phyloP scores from a whole-genome alignment of 345 rosid species.

The Euphorbia lathyris region DNA sequence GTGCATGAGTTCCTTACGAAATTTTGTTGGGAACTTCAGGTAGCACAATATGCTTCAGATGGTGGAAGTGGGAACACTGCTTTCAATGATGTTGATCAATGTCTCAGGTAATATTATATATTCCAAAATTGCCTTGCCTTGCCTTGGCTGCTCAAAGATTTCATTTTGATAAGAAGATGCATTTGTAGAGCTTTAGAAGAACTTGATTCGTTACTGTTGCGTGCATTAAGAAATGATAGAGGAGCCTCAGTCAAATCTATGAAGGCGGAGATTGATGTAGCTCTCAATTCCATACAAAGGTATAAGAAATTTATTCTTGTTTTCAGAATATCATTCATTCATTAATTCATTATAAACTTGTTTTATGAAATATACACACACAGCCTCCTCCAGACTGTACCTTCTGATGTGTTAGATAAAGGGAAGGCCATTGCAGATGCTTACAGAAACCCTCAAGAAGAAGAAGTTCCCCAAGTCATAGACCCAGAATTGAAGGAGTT shows the following conservation, averaged over 20 bases:
- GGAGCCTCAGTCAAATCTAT: slow-evolving; percentile 53
- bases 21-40: slow-evolving; percentile 53
- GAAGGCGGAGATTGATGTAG: slow-evolving; percentile 60
- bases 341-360: too few species aligned
- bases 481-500: slow-evolving; percentile 64
- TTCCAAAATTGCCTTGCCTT: too few species aligned
- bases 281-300: slow-evolving; percentile 61
- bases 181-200: slow-evolving; percentile 85
- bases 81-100: slow-evolving; percentile 56
- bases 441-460: slow-evolving; percentile 43
- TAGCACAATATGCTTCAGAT: slow-evolving; percentile 87
- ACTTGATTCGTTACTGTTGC: slow-evolving; percentile 66
- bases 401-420: slow-evolving; percentile 53
- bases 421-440: slow-evolving; percentile 76
- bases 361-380: neutral
- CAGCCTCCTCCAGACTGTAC: slow-evolving; percentile 76
- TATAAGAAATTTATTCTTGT: slow-evolving; percentile 13
- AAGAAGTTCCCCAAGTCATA: slow-evolving; percentile 27
- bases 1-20: slow-evolving; percentile 34
- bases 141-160: too few species aligned
- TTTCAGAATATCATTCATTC: neutral
- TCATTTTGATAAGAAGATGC: too few species aligned
- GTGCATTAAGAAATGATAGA: slow-evolving; percentile 66
- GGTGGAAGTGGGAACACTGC: slow-evolving; percentile 66
- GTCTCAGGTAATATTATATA: slow-evolving; percentile 71